Conservation (phyloP, 169 alveolate species). For the Blepharisma undulans region DNA sequence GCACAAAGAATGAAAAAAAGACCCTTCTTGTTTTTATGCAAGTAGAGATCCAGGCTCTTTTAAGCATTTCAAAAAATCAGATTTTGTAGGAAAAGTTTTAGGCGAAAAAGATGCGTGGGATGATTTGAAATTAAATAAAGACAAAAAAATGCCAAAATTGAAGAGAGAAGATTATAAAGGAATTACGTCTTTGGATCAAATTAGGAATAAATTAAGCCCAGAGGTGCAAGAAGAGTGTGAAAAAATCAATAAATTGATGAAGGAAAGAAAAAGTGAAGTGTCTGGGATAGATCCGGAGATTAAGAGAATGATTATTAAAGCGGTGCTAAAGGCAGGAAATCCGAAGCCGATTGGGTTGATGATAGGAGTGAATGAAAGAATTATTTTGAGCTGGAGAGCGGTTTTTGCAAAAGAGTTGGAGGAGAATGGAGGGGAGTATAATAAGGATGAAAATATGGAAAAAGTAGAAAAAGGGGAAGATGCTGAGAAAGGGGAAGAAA, state of each 20-base stretch:
- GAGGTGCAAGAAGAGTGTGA: not conserved
- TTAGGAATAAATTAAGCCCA: not conserved
- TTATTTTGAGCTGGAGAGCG: not conserved
- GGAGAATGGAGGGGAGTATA: not conserved
- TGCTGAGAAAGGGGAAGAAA: not conserved
- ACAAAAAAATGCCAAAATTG: not conserved
- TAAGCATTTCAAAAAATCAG: not conserved
- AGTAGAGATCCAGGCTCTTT: not conserved
- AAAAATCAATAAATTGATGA: not conserved
- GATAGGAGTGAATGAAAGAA: not conserved
- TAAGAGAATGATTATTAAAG: not conserved
- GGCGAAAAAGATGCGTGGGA: not conserved
- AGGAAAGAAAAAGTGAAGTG: not conserved
- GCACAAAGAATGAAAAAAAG: not conserved
- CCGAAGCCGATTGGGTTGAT: not conserved
- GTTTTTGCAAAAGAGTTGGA: not conserved
- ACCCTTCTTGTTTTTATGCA: not conserved
- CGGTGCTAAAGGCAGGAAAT: not conserved
- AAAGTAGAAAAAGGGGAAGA: not conserved
- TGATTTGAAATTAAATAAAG: not conserved
- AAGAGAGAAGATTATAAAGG: not conserved
- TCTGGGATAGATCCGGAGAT: not conserved
- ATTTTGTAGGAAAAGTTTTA: not conserved
- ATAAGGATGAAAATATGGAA: not conserved
- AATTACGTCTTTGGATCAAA: not conserved